Conservation (phyloP, 2,329 filamentous ascomycete genomes). For the Xenosphaeropsis pyriputrescens region DNA sequence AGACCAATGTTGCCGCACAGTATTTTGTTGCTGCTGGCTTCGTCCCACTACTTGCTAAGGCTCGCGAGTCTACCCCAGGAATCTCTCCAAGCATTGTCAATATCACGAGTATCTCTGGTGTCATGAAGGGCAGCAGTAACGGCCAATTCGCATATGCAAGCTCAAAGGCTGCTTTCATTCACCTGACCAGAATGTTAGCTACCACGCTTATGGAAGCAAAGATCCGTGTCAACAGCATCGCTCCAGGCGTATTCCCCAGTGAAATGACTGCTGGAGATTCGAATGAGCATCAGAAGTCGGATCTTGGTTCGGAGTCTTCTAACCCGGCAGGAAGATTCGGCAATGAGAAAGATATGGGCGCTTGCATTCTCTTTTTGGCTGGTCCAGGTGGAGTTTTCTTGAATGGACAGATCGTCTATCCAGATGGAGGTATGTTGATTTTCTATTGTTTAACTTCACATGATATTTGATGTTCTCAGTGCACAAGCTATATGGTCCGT, state of each 20-base stretch:
- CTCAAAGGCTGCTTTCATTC: constrained; percentile 30
- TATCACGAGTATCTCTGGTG: constrained; percentile 7
- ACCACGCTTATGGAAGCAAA: constrained; percentile 35
- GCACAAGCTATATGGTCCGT: too few species aligned
- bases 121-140: constrained; percentile 14
- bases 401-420: constrained; percentile 36
- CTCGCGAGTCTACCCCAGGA: constrained; percentile 24
- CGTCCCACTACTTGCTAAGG: constrained; percentile 40
- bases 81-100: constrained; percentile 8
- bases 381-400: constrained; percentile 33
- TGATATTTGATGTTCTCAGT: background rate
- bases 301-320: constrained; percentile 30
- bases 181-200: constrained; percentile 38
- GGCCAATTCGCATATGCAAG: constrained; percentile 20
- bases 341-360: constrained; percentile 33
- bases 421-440: constrained; percentile 24
- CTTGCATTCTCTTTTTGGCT: constrained; percentile 32
- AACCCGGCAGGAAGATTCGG: constrained; percentile 28
- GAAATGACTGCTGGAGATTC: constrained; percentile 38
- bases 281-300: constrained; percentile 34
- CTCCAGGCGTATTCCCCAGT: constrained; percentile 38
- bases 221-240: constrained; percentile 40
- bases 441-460: background rate
- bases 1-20: constrained; percentile 55
- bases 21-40: constrained; percentile 50